Percentiles rank a stretch among this genome's conserved stretches.
phyloP scores from a whole-genome alignment of 805 yeast genomes.

The Peterozyma toletana region DNA sequence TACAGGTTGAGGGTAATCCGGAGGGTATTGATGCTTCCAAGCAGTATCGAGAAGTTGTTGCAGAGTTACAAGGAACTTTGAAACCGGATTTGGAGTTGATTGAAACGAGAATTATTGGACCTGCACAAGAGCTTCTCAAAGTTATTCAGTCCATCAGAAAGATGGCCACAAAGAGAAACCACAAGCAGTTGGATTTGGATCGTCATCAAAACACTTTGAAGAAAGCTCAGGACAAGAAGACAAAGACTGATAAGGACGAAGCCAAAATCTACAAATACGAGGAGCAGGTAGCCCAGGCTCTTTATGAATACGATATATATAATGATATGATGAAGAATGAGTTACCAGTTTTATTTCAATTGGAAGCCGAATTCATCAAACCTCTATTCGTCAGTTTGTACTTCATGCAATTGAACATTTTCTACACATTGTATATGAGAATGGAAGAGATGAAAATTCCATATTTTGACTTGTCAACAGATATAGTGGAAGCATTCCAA shows the following conservation, averaged over 20 bases:
- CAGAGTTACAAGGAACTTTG: slow-evolving; percentile 75
- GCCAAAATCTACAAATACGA: slow-evolving; percentile 85
- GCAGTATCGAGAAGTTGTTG: slow-evolving; percentile 82
- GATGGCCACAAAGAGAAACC: slow-evolving; percentile 93
- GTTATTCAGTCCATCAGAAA: slow-evolving; percentile 80
- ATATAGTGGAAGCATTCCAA: slow-evolving; percentile 72
- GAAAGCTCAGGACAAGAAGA: slow-evolving; percentile 77
- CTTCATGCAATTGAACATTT: slow-evolving; percentile 96
- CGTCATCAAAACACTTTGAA: slow-evolving; percentile 65
- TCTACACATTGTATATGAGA: slow-evolving; percentile 82
- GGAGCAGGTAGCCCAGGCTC: slow-evolving; percentile 83
- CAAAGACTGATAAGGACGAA: slow-evolving; percentile 82
- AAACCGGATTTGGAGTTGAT: slow-evolving; percentile 92
- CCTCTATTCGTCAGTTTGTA: slow-evolving; percentile 93
- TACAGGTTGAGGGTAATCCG: slow-evolving; percentile 89
- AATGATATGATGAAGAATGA: slow-evolving; percentile 91
- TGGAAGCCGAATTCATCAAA: slow-evolving; percentile 87
- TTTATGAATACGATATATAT: slow-evolving; percentile 92
- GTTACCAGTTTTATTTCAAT: slow-evolving; percentile 76
- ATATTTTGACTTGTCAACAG: slow-evolving; percentile 81
- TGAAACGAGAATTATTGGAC: slow-evolving; percentile 81
- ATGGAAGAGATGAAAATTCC: slow-evolving; percentile 98
- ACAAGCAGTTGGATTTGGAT: slow-evolving; percentile 90
- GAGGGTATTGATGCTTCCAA: slow-evolving; percentile 94
- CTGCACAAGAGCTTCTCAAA: slow-evolving; percentile 84